Conservation (phyloP, 1,139 yeast genomes). For the Saccharomyces hybrid region DNA sequence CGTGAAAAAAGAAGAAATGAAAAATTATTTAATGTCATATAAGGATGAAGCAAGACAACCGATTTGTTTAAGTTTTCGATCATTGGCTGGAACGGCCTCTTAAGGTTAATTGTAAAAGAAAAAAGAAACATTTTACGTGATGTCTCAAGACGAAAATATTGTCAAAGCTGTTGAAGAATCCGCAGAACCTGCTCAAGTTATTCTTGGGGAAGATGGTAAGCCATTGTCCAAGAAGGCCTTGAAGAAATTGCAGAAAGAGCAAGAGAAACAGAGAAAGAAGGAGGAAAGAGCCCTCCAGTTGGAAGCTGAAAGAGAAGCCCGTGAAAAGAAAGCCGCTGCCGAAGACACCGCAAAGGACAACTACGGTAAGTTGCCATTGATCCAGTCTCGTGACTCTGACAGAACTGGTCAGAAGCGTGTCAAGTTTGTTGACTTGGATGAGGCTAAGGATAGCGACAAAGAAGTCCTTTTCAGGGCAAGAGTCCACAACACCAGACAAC, state of each 20-base stretch:
- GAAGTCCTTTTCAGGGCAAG: slow-evolving; percentile 87
- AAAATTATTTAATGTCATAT: neutral
- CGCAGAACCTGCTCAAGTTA: slow-evolving; percentile 22
- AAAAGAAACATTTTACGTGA: neutral
- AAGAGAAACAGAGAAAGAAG: slow-evolving; percentile 86
- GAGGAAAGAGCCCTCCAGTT: slow-evolving; percentile 87
- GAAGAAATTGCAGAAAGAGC: slow-evolving; percentile 89
- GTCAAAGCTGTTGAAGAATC: slow-evolving; percentile 2
- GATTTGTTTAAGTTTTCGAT: neutral
- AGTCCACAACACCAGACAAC: slow-evolving; percentile 86
- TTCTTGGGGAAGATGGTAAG: slow-evolving; percentile 75
- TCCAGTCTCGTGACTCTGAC: slow-evolving; percentile 57
- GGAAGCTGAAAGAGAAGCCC: slow-evolving; percentile 74
- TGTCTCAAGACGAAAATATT: slow-evolving; percentile 15
- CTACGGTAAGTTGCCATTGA: slow-evolving; percentile 85
- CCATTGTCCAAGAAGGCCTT: slow-evolving; percentile 93
- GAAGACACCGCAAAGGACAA: slow-evolving; percentile 78
- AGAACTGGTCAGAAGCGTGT: slow-evolving; percentile 51
- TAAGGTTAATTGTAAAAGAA: neutral
- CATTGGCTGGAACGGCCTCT: neutral
- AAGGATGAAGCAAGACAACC: neutral
- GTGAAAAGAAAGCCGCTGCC: slow-evolving; percentile 50
- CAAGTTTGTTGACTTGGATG: slow-evolving; percentile 46
- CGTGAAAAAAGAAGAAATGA: neutral
- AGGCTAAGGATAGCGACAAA: slow-evolving; percentile 63